These are phyloP conservation scores for Pyrenochaeta sp. DNA, from an alignment of 2,329 filamentous ascomycete species.

Conservation along the genomic window DNA sequence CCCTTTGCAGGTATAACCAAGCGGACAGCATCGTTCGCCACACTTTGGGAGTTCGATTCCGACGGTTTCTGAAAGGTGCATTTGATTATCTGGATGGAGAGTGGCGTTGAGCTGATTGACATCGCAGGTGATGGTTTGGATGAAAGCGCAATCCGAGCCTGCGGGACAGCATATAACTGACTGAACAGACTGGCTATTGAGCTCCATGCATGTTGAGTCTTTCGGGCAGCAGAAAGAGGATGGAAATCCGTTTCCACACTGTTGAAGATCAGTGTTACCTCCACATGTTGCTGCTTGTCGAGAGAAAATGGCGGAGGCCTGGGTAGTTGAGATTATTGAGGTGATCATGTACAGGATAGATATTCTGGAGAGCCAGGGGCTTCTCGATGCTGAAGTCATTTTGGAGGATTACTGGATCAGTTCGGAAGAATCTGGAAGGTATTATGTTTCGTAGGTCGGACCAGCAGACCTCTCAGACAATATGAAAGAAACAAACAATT, in stretches of 20 bases:
- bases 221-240: constrained; percentile 71
- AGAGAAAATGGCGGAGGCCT: constrained; percentile 37
- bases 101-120: constrained; percentile 66
- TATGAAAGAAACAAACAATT: constrained; percentile 6
- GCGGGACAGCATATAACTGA: constrained; percentile 75
- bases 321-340: constrained; percentile 29
- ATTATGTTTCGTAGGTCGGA: constrained; percentile 10
- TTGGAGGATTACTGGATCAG: constrained; percentile 1
- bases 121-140: constrained; percentile 71
- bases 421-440: neutral
- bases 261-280: constrained; percentile 54
- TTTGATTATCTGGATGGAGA: constrained; percentile 62
- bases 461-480: constrained; percentile 16
- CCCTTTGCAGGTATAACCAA: constrained; percentile 70
- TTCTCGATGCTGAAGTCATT: constrained; percentile 39
- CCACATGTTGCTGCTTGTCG: constrained; percentile 57
- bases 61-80: constrained; percentile 72
- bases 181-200: constrained; percentile 66
- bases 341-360: constrained; percentile 41
- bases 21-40: constrained; percentile 71
- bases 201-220: constrained; percentile 62
- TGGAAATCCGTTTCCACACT: constrained; percentile 66
- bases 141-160: constrained; percentile 64
- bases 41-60: constrained; percentile 63
- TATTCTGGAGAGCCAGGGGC: constrained; percentile 42